Base-by-base conservation (phyloP, 2,329 filamentous ascomycete species). In the Aspergillus alliaceus region DNA sequence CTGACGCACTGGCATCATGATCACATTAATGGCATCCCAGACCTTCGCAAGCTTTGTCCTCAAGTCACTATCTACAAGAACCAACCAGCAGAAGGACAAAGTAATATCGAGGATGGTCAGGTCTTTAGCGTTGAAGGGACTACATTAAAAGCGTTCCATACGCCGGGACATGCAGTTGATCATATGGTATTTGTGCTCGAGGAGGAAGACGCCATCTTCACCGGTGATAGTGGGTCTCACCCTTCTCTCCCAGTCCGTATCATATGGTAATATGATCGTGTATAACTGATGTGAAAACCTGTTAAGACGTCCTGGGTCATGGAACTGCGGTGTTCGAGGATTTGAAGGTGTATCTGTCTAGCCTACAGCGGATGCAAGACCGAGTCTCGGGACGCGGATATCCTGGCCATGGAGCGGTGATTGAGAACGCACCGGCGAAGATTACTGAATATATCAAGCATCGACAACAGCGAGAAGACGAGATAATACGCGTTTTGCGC, bases 1-100 rank as follows among this genome's bases (percentile, higher is more conserved):
- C 80, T 99, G 49, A 96, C 93, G 0, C 95, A 99, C 73, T 96
- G 93, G 91, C 95, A 99, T 70, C 84, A 79, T 40, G 95, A 99
- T 69, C 95, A 99, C 70, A 83, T 87, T 6, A 85, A 87, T 24
- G 95, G 95, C 7, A 83, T 97, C 24, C 71, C 77, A 2, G 86
- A 96, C 66, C 79, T 97, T 1, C 77, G 87, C 18, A 73, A 77
- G 14, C 70, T 88, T 24, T 90, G 81, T n/a, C 88, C 90, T 0
- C 70, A 80, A 18, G 86, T 83, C 6, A 78, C 78, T 22, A 74
- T 95, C 37, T 85, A 87, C 75, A 93, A 95, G 72, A 78, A 86
- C 64, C 75, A 84, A 34, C 87, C 89, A 0, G 75, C 72, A 1
- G 64, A 63, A 24, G 69, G 61, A 0, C 84, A 88, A 69, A 68